Evolutionary conservation across 768 basidiomycete species (phyloP).

Genomic region (Lentinula guzmanii): DNA sequence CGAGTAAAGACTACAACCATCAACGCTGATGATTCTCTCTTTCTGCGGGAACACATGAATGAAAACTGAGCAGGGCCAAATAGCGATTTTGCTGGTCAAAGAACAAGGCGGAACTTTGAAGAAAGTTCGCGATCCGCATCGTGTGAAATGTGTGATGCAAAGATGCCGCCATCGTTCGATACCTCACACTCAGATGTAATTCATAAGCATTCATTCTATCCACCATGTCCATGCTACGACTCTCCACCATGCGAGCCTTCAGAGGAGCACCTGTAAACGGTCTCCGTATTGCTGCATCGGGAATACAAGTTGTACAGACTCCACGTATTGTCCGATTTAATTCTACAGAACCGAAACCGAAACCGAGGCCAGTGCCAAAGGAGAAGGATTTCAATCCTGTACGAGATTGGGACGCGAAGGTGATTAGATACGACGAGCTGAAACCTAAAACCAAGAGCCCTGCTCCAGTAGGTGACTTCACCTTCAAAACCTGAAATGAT

Average conservation of each 20-base stretch:
- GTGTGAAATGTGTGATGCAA: neutral
- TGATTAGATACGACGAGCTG: conserved; percentile 74
- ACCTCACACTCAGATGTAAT: neutral
- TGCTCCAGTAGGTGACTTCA: conserved; percentile 38
- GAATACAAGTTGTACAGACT: neutral
- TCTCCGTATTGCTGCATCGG: neutral
- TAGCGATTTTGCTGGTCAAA: no score
- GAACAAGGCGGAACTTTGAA: no score
- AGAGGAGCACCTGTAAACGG: neutral
- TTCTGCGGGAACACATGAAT: no score
- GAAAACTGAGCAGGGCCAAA: no score
- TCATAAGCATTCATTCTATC: neutral
- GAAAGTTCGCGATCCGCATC: neutral
- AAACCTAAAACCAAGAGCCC: conserved; percentile 78
- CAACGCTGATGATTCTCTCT: no score
- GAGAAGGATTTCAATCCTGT: conserved; percentile 30
- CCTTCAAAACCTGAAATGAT: neutral
- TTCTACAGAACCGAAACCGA: conserved; percentile 13
- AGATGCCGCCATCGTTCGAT: neutral
- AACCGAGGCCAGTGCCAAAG: conserved; percentile 22
- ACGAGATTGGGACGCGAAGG: conserved; percentile 71
- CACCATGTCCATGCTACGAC: conserved; percentile 8
- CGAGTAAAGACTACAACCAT: no score
- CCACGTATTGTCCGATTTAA: conserved; percentile 9
- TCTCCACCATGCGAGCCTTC: neutral